phyloP scores from a whole-genome alignment of 805 yeast genomes.

The Cyberlindnera maclurae region DNA sequence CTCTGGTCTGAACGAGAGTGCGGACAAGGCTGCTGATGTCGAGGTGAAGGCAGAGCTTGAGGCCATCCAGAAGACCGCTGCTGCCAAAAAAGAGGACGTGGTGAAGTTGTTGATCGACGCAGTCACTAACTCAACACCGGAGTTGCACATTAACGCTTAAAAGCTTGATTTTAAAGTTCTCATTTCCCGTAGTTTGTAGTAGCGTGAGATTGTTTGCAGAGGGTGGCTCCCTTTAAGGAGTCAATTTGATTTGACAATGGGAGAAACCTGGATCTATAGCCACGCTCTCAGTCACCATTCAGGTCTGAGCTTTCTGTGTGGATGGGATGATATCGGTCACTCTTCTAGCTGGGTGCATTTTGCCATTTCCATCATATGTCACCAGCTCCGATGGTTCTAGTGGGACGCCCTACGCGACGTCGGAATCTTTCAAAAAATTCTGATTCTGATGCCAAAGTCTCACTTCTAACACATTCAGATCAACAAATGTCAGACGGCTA shows the following conservation, averaged over 20 bases:
- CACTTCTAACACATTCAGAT: slow-evolving; percentile 5
- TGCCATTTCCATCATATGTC: too few relatives aligned
- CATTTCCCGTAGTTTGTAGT: too few relatives aligned
- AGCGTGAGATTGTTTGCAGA: too few relatives aligned
- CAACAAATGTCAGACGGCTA: slow-evolving; percentile 28
- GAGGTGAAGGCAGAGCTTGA: slow-evolving; percentile 65
- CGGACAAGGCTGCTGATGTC: slow-evolving; percentile 72
- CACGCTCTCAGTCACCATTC: too few relatives aligned
- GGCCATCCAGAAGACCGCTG: slow-evolving; percentile 57
- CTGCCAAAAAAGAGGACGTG: slow-evolving; percentile 57
- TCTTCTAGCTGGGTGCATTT: too few relatives aligned
- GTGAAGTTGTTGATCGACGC: slow-evolving; percentile 74
- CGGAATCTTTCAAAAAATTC: not conserved
- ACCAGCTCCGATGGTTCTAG: not conserved
- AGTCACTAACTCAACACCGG: slow-evolving; percentile 72
- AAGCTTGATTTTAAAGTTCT: too few relatives aligned
- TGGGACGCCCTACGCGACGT: too few relatives aligned
- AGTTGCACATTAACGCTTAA: slow-evolving; percentile 70
- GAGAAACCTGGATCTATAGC: too few relatives aligned
- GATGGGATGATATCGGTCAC: too few relatives aligned
- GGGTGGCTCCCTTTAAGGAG: too few relatives aligned
- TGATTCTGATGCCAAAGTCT: not conserved
- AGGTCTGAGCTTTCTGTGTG: too few relatives aligned
- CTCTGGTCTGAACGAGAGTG: slow-evolving; percentile 66
- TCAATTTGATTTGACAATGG: too few relatives aligned